Percentiles rank a stretch among this genome's conserved stretches.
Conservation (phyloP, 2,329 filamentous ascomycete genomes). For the Blastomyces emzantsi region DNA sequence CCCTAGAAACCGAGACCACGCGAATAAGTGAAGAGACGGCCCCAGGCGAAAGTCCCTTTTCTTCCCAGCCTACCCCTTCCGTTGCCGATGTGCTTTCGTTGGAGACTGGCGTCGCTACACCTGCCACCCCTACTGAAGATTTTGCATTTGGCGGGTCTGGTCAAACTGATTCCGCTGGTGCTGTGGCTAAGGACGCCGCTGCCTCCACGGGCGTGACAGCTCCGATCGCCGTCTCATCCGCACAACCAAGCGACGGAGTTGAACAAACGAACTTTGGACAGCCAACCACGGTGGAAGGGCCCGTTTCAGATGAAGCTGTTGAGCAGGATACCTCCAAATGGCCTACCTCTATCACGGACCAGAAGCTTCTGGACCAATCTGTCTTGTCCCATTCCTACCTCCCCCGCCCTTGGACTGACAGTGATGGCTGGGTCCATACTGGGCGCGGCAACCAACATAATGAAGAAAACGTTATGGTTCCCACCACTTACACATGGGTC, state of each 20-base stretch:
- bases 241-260: not conserved
- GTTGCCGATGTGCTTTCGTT: not conserved
- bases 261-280: not conserved
- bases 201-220: not conserved
- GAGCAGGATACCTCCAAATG: not conserved
- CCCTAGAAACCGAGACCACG: not conserved
- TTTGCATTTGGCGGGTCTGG: not conserved
- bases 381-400: slow-evolving; percentile 9
- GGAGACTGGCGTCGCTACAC: not conserved
- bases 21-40: not conserved
- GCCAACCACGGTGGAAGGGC: not conserved
- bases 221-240: not conserved
- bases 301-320: not conserved
- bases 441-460: slow-evolving; percentile 24
- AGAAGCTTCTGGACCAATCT: not conserved
- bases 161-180: not conserved
- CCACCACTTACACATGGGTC: slow-evolving; percentile 20
- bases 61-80: not conserved
- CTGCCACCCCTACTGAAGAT: not conserved
- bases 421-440: slow-evolving; percentile 26
- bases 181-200: no score
- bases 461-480: slow-evolving; percentile 24
- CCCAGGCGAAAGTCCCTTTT: not conserved
- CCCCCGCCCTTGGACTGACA: slow-evolving; percentile 22
- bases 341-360: not conserved